Conservation (phyloP, 2,329 filamentous ascomycete genomes). For the Fusarium verticillioides region DNA sequence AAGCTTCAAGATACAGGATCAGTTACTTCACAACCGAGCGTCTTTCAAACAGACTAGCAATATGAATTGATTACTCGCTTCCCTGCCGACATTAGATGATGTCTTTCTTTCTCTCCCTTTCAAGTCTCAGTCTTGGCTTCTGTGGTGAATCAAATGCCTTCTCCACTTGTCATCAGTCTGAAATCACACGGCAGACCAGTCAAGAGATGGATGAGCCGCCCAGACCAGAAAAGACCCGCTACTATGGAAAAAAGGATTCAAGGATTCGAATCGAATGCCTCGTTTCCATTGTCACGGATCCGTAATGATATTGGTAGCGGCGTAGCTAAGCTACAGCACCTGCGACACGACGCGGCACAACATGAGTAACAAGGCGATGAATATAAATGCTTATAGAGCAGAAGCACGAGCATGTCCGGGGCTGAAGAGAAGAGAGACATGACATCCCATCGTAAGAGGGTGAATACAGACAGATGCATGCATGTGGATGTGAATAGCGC, state of each 20-base stretch:
- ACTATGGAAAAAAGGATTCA: neutral
- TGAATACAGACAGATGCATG: constrained; percentile 13
- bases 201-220: constrained; percentile 18
- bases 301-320: constrained; percentile 20
- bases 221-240: constrained; percentile 30
- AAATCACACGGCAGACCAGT: constrained; percentile 14
- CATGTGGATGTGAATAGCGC: constrained; percentile 11
- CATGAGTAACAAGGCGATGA: constrained; percentile 15
- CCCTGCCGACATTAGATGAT: constrained; percentile 31
- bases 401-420: constrained; percentile 28
- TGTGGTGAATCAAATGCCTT: constrained; percentile 5
- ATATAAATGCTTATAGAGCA: neutral
- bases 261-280: constrained; percentile 20
- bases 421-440: constrained; percentile 9
- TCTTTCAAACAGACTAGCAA: constrained; percentile 18
- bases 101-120: constrained; percentile 13
- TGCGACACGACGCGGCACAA: constrained; percentile 9
- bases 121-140: constrained; percentile 20
- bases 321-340: constrained; percentile 7
- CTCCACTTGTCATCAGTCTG: constrained; percentile 30
- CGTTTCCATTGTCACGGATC: constrained; percentile 30
- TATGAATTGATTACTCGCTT: constrained; percentile 21
- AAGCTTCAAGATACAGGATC: neutral
- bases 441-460: constrained; percentile 21
- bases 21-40: constrained; percentile 14